These are phyloP conservation scores for Kregervanrija pseudodelftensis DNA, from an alignment of 805 yeast species.

Conservation along the genomic window DNA sequence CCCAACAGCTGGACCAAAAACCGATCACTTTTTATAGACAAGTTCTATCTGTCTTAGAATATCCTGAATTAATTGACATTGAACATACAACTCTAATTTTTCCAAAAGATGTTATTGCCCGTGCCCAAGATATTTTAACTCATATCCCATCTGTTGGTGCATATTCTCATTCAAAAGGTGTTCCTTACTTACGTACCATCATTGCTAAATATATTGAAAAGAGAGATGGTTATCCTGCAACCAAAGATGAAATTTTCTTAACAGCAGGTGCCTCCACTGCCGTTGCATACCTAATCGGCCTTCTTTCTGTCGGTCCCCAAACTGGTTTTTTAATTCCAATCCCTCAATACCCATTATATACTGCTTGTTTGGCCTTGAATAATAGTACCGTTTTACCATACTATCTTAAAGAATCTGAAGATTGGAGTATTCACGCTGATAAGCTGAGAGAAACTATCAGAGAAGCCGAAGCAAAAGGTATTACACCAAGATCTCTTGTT, in stretches of 20 bases:
- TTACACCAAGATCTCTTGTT: constrained; percentile 71
- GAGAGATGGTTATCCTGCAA: constrained; percentile 70
- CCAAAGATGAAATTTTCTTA: constrained; percentile 68
- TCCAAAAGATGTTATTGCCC: constrained; percentile 63
- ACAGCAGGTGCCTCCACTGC: constrained; percentile 96
- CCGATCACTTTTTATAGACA: constrained; percentile 96
- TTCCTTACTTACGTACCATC: constrained; percentile 57
- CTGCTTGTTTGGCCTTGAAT: constrained; percentile 86
- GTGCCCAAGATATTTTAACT: constrained; percentile 58
- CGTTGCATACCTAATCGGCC: constrained; percentile 68
- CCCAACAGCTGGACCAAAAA: constrained; percentile 91
- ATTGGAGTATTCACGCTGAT: constrained; percentile 77
- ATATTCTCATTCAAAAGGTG: constrained; percentile 91
- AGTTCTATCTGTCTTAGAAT: constrained; percentile 78
- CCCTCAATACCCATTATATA: constrained; percentile 96
- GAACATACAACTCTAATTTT: constrained; percentile 26
- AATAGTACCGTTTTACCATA: constrained; percentile 82
- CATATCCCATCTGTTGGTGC: constrained; percentile 87
- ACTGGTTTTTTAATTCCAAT: constrained; percentile 90
- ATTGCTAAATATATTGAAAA: constrained; percentile 73
- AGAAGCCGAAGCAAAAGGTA: constrained; percentile 42
- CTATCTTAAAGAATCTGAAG: constrained; percentile 67
- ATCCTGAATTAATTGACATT: constrained; percentile 58
- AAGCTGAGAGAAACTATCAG: constrained; percentile 51
- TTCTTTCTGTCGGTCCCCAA: constrained; percentile 58